Conservation (phyloP, 2,329 filamentous ascomycete species). For the Aspergillus brasiliensis region DNA sequence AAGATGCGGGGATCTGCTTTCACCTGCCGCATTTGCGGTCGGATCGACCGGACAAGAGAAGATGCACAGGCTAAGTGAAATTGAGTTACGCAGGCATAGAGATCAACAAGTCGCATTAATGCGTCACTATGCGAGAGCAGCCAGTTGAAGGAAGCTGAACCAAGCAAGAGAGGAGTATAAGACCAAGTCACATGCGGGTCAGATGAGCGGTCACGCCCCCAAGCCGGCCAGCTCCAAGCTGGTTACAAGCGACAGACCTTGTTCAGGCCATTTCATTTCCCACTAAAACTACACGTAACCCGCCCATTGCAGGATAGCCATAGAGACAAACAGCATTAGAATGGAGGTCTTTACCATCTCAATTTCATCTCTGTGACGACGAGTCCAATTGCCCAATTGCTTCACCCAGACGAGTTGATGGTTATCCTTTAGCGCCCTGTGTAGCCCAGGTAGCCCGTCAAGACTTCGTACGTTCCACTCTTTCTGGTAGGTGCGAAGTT, state of each 20-base stretch:
- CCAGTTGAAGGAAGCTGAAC: background rate
- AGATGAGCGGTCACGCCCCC: background rate
- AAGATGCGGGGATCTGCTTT: conserved; percentile 14
- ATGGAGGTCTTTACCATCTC: conserved; percentile 24
- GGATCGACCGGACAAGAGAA: background rate
- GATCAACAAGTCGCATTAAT: too few species aligned
- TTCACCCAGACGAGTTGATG: conserved; percentile 53
- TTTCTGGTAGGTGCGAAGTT: conserved; percentile 58
- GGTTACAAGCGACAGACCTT: background rate
- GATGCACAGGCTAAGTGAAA: background rate
- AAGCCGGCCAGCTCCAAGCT: background rate
- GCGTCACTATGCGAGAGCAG: too few species aligned
- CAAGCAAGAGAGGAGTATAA: background rate
- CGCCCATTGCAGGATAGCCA: conserved; percentile 22
- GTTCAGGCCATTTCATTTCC: background rate
- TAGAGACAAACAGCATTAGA: conserved; percentile 21
- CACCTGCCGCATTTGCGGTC: background rate
- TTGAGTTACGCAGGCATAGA: background rate
- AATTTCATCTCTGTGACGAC: conserved; percentile 20
- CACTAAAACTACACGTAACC: conserved; percentile 13
- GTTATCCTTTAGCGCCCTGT: conserved; percentile 52
- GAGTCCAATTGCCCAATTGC: conserved; percentile 33
- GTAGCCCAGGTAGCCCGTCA: conserved; percentile 62
- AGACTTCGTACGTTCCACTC: conserved; percentile 59
- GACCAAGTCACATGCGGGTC: background rate